These are phyloP conservation scores for Capsella rubella DNA, from an alignment of 441 rosid species.

Conservation along the genomic window DNA sequence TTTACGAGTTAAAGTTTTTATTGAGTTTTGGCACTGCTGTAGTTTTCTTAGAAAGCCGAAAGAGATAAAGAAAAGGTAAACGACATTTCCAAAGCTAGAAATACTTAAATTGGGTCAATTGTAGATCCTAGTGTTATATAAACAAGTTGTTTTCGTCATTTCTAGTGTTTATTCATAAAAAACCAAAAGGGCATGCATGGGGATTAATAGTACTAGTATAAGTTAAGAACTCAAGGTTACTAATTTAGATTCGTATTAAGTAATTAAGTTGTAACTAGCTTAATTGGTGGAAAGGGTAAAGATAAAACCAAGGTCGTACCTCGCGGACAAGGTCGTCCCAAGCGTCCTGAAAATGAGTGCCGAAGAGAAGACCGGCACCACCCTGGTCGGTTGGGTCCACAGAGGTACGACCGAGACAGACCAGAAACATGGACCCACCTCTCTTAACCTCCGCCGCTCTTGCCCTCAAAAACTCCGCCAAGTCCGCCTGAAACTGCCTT, in stretches of 20 bases:
- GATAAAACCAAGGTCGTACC: constrained; percentile 48
- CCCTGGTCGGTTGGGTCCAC: constrained; percentile 90
- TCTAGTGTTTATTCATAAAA: neutral
- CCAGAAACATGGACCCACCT: constrained; percentile 94
- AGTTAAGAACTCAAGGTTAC: constrained; percentile 9
- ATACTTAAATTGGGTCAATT: neutral
- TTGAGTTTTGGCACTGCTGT: neutral
- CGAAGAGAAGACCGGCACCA: constrained; percentile 91
- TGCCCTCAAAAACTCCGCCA: constrained; percentile 69
- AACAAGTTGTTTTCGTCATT: neutral
- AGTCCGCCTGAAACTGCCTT: constrained; percentile 77
- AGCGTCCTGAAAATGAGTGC: constrained; percentile 98
- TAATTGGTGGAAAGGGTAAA: neutral
- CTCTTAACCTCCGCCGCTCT: constrained; percentile 80
- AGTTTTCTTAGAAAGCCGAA: neutral
- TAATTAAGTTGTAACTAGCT: neutral
- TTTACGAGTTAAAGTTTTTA: neutral
- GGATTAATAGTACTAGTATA: neutral
- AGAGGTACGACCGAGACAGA: constrained; percentile 90
- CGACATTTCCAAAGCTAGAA: neutral
- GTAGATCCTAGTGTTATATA: constrained; percentile 3
- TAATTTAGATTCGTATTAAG: neutral
- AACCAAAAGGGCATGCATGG: neutral
- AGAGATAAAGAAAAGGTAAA: neutral
- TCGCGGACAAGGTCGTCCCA: constrained; percentile 98